These are phyloP conservation scores for Penicillium psychrofluorescens DNA, from an alignment of 495 filamentous ascomycete genomes.

Conservation along the genomic window DNA sequence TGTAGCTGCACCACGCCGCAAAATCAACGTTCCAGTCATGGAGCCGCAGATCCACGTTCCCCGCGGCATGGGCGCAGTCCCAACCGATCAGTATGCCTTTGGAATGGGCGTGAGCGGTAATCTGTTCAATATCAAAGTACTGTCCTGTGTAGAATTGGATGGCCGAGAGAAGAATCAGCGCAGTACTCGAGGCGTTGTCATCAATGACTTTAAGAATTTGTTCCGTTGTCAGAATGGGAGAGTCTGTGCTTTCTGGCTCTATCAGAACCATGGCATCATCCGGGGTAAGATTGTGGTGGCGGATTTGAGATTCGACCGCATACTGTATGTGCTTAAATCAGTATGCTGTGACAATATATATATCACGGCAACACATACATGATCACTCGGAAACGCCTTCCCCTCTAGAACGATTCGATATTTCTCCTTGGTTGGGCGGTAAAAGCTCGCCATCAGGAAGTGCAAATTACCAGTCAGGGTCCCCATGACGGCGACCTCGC, in stretches of 20 bases:
- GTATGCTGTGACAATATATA: background rate
- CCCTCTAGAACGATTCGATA: constrained; percentile 91
- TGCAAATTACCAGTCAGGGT: constrained; percentile 91
- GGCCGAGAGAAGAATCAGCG: constrained; percentile 78
- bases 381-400: constrained; percentile 93
- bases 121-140: constrained; percentile 75
- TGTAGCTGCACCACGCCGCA: constrained; percentile 96
- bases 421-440: constrained; percentile 63
- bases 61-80: constrained; percentile 93
- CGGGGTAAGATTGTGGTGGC: constrained; percentile 64
- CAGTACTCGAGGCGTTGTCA: constrained; percentile 65
- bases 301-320: constrained; percentile 80
- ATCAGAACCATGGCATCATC: constrained; percentile 69
- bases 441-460: constrained; percentile 86
- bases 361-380: constrained; percentile 39
- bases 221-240: constrained; percentile 55
- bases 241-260: constrained; percentile 47
- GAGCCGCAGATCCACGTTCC: constrained; percentile 76
- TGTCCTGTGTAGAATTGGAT: constrained; percentile 96
- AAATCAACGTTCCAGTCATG: constrained; percentile 96
- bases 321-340: constrained; percentile 49
- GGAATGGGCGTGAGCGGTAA: constrained; percentile 72
- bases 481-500: constrained; percentile 89
- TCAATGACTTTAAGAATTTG: constrained; percentile 72
- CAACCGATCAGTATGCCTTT: constrained; percentile 78